phyloP scores from a whole-genome alignment of 2,329 filamentous ascomycete species.

The Emergomyces africanus region DNA sequence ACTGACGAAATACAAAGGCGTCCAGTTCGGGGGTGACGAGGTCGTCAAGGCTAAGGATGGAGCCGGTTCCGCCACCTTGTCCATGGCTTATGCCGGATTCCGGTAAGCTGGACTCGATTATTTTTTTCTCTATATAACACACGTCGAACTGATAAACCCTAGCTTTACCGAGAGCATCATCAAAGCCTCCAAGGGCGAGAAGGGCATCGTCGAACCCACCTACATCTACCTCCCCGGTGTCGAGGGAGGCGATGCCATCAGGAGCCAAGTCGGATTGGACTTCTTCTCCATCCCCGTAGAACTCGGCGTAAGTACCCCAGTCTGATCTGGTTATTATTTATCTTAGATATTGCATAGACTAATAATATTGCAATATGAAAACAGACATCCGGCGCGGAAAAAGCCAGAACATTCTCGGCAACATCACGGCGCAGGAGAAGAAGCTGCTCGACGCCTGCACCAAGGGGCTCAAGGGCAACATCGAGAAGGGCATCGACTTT shows the following conservation, averaged over 20 bases:
- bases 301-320: conserved; percentile 62
- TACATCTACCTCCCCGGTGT: conserved; percentile 92
- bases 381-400: conserved; percentile 72
- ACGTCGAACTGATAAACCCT: conserved; percentile 11
- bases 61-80: conserved; percentile 77
- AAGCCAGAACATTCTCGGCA: conserved; percentile 68
- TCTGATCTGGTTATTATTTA: background rate
- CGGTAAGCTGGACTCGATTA: conserved; percentile 44
- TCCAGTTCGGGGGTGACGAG: conserved; percentile 97
- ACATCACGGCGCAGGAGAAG: conserved; percentile 79
- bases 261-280: conserved; percentile 70
- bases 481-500: conserved; percentile 86
- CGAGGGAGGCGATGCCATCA: conserved; percentile 71
- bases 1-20: conserved; percentile 34
- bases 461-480: conserved; percentile 78
- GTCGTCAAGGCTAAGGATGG: conserved; percentile 93
- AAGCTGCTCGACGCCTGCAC: conserved; percentile 63
- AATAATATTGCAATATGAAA: background rate
- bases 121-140: background rate
- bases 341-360: no score
- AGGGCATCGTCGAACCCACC: conserved; percentile 85
- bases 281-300: conserved; percentile 96
- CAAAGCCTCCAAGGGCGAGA: conserved; percentile 76
- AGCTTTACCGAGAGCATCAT: conserved; percentile 93
- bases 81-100: conserved; percentile 93